Evolutionary conservation across 345 rosid genomes (phyloP), one percentile per base, ranked within the genome.

Genomic region (Rhodamnia argentea): DNA sequence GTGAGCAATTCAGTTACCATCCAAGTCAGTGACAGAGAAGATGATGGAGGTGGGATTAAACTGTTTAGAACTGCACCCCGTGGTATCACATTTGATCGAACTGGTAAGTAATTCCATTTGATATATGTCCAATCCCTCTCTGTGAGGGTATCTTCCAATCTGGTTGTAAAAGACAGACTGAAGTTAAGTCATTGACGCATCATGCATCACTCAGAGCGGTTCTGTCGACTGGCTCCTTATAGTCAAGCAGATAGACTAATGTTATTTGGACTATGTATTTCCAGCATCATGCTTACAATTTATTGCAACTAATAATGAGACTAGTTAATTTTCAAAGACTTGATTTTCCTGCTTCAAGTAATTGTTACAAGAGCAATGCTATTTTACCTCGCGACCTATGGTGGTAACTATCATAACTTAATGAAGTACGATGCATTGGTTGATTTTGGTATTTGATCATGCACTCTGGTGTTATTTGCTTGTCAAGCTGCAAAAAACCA

Each of bases 51-150:
- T 81, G 96, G 96, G 75, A 92, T 97, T 86, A 92, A 94, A 59
- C 87, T 97, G 37, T 96, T 97, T 87, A 95, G 90, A 87, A 83
- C 88, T 62, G 94, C 94, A 87, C 87, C 96, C 5, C 88, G 87
- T 12, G 98, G 99, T 82, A 97, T 97, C 44, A 88, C 92, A 42
- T 95, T 96, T 89, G 98, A 97, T 88, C 92, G 37, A 81, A 84
- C 52, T 84, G 93, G 99, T 96, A 82, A 91, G 89, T 87, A 70
- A 53, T 22, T 83, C 29, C 86, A 55, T 22, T 27, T 84, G 37
- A n/a, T 54, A 23, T 52, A 53, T 53, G 58, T 52, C 58, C 60
- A 37, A 37, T 37, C 26, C 81, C 81, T 70, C 40, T 70, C 16
- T 18, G 81, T 70, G 81, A 70, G 47, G 47, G 81, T 70, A 37